A percentile compares a stretch with the other conserved stretches of the same genome.
Conservation (phyloP, 176 grass and related monocot genomes). For the Carex cristatella region DNA sequence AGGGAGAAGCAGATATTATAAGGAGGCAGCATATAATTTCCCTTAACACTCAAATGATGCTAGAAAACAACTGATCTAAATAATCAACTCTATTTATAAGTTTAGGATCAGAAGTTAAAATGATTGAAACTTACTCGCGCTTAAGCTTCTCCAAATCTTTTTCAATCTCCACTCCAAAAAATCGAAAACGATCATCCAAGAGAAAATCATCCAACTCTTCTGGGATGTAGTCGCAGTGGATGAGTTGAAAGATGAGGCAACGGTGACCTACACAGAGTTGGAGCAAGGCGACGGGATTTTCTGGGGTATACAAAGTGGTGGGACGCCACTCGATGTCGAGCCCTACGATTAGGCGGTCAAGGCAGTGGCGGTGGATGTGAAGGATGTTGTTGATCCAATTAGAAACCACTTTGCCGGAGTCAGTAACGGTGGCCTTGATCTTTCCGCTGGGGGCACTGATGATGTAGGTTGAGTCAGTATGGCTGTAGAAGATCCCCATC, state of each 20-base stretch:
- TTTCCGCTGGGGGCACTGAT: background rate
- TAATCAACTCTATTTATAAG: background rate
- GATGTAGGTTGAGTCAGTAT: background rate
- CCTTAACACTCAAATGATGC: background rate
- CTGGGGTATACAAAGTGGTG: too few relatives aligned
- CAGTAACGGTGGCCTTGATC: conserved; percentile 36
- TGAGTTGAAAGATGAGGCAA: conserved; percentile 68
- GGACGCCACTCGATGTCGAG: conserved; percentile 47
- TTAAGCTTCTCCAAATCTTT: conserved; percentile 28
- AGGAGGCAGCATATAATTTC: background rate
- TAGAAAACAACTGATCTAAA: background rate
- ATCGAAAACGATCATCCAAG: conserved; percentile 7
- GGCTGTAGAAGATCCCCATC: background rate
- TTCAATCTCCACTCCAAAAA: conserved; percentile 41
- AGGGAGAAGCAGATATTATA: background rate
- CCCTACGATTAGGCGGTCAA: conserved; percentile 28
- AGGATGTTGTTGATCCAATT: conserved; percentile 36
- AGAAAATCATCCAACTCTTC: conserved; percentile 30
- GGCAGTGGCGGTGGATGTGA: conserved; percentile 2
- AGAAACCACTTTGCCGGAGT: conserved; percentile 23
- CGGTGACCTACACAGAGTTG: conserved; percentile 54
- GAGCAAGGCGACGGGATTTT: conserved; percentile 42
- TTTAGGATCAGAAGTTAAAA: conserved; percentile 10
- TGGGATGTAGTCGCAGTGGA: conserved; percentile 42
- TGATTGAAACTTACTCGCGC: background rate